Evolutionary conservation across 2,329 filamentous ascomycete species (phyloP), one percentile per base, ranked within the genome.

Genomic region (Colletotrichum destructivum): DNA sequence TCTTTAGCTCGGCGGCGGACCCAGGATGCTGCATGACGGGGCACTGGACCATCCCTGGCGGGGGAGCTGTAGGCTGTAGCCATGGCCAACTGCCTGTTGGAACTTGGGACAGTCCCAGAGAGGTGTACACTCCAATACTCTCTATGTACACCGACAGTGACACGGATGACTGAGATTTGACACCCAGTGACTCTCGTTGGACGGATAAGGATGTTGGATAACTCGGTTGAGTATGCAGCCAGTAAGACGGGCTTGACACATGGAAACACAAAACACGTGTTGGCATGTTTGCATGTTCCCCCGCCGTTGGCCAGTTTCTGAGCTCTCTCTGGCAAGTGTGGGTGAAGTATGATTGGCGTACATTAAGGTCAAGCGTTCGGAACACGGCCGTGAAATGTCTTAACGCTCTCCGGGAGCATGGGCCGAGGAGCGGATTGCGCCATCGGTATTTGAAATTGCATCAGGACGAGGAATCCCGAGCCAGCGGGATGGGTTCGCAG

Each of bases 361-460:
- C 31, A 35, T 35, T 11, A 35, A 35, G 31, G 31, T 11, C 31
- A 35, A 35, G 9, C 31, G 13, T 21, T 35, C 44, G 26, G 62
- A 54, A 47, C 66, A 18, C 63, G 46, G 66, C 54, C 40, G 54
- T 35, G 31, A 2, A 35, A 35, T 35, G 31, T 35, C 40, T 15
- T 38, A 15, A 21, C 9, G 16, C 13, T 16, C 55, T n/a, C 52
- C 21, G 21, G 51, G 38, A 65, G n/a, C 35, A 26, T 49, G 35
- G n/a, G 44, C 62, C 23, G 52, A 35, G 4, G 26, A 23, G 13
- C 23, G 23, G 52, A 62, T 62, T 67, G 63, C 68, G 68, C 68
- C 63, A 62, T 71, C 64, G 68, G 68, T 42, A 46, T 62, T 52
- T 60, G 18, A 49, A 60, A 69, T 69, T 69, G 66, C 66, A 69